Base-by-base conservation (phyloP, 106 monocot species). In the Allium cepa region DNA sequence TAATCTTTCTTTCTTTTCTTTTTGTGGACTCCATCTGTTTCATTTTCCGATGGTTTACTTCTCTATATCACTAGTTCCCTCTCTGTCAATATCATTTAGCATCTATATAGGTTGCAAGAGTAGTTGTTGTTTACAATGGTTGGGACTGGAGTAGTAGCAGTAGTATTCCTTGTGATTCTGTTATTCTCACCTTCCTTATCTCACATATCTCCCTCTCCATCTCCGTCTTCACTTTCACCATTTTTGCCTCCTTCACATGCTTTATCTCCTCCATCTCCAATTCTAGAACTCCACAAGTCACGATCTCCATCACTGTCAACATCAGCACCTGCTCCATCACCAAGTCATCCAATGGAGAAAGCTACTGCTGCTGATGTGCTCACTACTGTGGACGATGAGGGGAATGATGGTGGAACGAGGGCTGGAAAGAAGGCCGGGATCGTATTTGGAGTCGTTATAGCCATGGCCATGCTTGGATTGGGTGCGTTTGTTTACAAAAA, bases 401-500 rank as follows among this genome's bases (percentile, higher is more conserved):
- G 18, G 9, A 72, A 11, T 27, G 60, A 26, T 18, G 60, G 60
- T 26, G 60, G 60, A n/a, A 70, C 69, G 79, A 94, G 84, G 79
- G 82, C 80, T 26, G 60, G 60, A n/a, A 70, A 71, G 79, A 94
- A 87, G 79, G 82, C 80, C 5, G 87, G 60, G 60, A 60, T 90
- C 1, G 84, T 55, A 14, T 55, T 84, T 50, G 86, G 81, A 8
- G 79, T 84, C 26, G 4, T 87, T 12, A 53, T 66, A 8, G 84
- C 63, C 7, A 81, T 69, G 53, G 84, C 76, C 36, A 45, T 77
- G 12, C 71, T 74, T 8, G 84, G 66, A n/a, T 2, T 82, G 4
- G 93, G 80, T 14, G 68, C 51, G 13, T 4, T 84, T 10, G 76
- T 94, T 45, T 90, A 83, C 86, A 86, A 57, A 78, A 94, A 82